A percentile compares a stretch with the other conserved stretches of the same genome.
These are phyloP conservation scores for Rhynchospora pubera DNA, from an alignment of 176 grass and related monocot genomes.

Conservation along the genomic window DNA sequence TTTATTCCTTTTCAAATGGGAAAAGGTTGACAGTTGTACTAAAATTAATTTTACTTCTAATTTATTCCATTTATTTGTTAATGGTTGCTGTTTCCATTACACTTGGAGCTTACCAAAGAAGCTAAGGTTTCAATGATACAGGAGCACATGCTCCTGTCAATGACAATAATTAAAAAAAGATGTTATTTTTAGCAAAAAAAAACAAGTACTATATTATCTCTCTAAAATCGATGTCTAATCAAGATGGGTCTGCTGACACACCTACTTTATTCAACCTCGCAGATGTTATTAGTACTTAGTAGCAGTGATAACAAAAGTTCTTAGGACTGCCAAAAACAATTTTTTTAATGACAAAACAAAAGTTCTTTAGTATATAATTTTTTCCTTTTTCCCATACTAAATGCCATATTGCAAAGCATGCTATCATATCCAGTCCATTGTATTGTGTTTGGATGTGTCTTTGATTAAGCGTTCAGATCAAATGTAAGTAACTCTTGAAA, in stretches of 20 bases:
- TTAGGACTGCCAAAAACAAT: background rate
- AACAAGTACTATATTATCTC: background rate
- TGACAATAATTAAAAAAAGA: background rate
- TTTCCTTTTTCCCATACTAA: background rate
- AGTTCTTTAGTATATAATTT: background rate
- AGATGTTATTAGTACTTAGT: background rate
- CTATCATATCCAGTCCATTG: too few relatives aligned
- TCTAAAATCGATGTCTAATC: slow-evolving; percentile 6
- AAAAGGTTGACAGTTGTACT: background rate
- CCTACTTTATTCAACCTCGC: slow-evolving; percentile 1
- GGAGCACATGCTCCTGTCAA: background rate
- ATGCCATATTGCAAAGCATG: too few relatives aligned
- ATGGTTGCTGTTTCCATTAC: background rate
- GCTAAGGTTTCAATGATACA: background rate
- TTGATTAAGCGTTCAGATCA: background rate
- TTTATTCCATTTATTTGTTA: background rate
- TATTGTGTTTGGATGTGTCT: too few relatives aligned
- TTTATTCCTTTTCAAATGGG: background rate
- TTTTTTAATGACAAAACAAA: background rate
- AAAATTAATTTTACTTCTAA: background rate
- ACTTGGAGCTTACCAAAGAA: background rate
- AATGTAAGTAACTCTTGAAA: background rate
- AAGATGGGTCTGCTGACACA: background rate
- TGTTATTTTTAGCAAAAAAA: background rate
- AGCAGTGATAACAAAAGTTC: background rate